Percentiles rank a stretch among this genome's conserved stretches.
Evolutionary conservation across 352 stramenopile species (phyloP).

Genomic region (Globisporangium middletonii): DNA sequence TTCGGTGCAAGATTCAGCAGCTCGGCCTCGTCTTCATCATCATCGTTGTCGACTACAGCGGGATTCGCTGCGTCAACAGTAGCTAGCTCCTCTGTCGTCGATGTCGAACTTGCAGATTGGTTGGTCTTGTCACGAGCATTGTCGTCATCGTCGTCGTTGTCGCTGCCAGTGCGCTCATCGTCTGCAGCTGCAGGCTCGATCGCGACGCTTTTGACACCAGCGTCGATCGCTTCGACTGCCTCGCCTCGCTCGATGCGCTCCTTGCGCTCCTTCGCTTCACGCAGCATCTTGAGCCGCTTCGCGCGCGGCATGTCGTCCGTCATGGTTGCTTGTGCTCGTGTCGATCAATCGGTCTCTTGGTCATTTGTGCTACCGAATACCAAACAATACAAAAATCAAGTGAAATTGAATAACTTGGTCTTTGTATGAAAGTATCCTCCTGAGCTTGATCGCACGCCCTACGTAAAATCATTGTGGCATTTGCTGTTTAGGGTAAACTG

Average conservation of each 20-base stretch:
- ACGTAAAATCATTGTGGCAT: too few species aligned
- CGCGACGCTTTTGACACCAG: slow-evolving; percentile 6
- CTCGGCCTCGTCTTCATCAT: slow-evolving; percentile 55
- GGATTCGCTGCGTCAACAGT: slow-evolving; percentile 9
- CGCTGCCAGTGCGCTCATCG: not conserved
- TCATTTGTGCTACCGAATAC: not conserved
- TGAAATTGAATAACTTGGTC: too few species aligned
- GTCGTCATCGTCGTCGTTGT: not conserved
- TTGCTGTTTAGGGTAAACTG: too few species aligned
- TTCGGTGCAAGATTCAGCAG: slow-evolving; percentile 73
- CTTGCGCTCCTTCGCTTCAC: slow-evolving; percentile 78
- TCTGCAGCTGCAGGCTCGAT: not conserved
- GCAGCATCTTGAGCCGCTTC: slow-evolving; percentile 82
- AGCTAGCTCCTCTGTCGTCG: slow-evolving; percentile 7
- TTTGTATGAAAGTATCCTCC: too few species aligned
- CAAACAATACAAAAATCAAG: not conserved
- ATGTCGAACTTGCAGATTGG: slow-evolving; percentile 19
- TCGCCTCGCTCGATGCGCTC: slow-evolving; percentile 35
- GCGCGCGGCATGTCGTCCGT: slow-evolving; percentile 61
- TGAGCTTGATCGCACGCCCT: too few species aligned
- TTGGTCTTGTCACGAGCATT: not conserved
- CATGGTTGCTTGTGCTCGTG: slow-evolving; percentile 18
- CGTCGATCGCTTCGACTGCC: slow-evolving; percentile 12
- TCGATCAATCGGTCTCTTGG: not conserved
- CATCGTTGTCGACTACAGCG: slow-evolving; percentile 17